Evolutionary conservation across 2,329 filamentous ascomycete genomes (phyloP), one percentile per base, ranked within the genome.

Genomic region (Diaporthe eres): DNA sequence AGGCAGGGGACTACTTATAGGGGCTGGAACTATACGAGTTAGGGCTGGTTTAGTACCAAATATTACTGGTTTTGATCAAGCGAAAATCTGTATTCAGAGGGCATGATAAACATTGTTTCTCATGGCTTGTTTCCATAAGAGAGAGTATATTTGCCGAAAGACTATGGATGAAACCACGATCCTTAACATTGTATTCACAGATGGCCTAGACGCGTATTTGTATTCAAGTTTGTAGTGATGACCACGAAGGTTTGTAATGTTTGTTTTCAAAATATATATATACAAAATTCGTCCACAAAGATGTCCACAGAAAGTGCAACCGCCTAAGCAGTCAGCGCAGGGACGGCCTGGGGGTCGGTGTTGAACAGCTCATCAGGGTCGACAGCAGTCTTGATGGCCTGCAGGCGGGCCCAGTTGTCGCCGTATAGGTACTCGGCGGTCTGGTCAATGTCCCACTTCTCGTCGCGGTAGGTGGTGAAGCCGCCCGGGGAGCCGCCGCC

Each of bases 381-480:
- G 34, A 44, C 53, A 4, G 47, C 47, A 13, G 72, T 74, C 72
- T 74, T 74, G 61, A 74, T 49, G 17, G 31, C 19, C 61, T 58
- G 60, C 44, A 74, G 72, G 19, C 60, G 49, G 22, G 37, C 37
- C 60, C 61, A 74, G 61, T 74, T 74, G 51, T 49, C 72, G 2
- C 72, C 72, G 31, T 74, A 74, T 61, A 74, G 47, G 34, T 49
- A 67, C 47, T 55, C 60, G 6, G 72, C 72, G 22, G 72, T 74
- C 72, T 74, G 37, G 10, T 68, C 28, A 7, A 74, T 57, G n/a
- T 63, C 39, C 72, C 72, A 74, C 47, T 55, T 55, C 72, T 74
- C 72, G 25, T 74, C 72, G 6, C 72, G 72, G 72, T 74, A 74
- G 5, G 72, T 74, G 37, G 72, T 67, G 72, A 74, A 74, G 9